Conservation (phyloP, 2,329 filamentous ascomycete species). For the Venturia asperata region DNA sequence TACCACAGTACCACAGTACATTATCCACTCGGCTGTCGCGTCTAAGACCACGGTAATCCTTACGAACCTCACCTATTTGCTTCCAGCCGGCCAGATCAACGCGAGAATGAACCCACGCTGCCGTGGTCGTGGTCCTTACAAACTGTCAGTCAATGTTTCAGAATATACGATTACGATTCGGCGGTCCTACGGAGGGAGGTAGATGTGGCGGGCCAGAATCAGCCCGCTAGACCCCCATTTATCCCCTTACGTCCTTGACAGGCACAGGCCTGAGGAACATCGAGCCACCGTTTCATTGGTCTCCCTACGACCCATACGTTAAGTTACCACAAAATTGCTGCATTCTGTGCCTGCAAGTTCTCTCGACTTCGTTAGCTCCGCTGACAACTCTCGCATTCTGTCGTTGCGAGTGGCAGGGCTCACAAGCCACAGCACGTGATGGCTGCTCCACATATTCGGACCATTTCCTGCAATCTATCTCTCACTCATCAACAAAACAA, state of each 20-base stretch:
- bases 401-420: not conserved
- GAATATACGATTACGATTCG: not conserved
- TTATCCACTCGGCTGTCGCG: not conserved
- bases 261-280: slow-evolving; percentile 23
- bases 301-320: not conserved
- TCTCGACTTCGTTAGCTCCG: not conserved
- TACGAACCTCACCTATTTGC: not conserved
- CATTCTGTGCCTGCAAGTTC: not conserved
- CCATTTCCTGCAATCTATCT: not conserved
- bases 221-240: not conserved
- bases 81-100: not conserved
- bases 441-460: not conserved
- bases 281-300: slow-evolving; percentile 1
- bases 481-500: slow-evolving; percentile 7
- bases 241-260: slow-evolving; percentile 4
- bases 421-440: not conserved
- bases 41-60: not conserved
- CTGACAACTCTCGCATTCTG: not conserved
- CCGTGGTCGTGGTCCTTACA: not conserved
- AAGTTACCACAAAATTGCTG: not conserved
- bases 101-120: not conserved
- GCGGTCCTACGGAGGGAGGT: not conserved
- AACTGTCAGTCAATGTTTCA: not conserved
- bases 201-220: not conserved
- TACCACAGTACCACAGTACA: too few relatives aligned